Conservation (phyloP, 495 filamentous ascomycete species). For the Aspergillus campestris region DNA sequence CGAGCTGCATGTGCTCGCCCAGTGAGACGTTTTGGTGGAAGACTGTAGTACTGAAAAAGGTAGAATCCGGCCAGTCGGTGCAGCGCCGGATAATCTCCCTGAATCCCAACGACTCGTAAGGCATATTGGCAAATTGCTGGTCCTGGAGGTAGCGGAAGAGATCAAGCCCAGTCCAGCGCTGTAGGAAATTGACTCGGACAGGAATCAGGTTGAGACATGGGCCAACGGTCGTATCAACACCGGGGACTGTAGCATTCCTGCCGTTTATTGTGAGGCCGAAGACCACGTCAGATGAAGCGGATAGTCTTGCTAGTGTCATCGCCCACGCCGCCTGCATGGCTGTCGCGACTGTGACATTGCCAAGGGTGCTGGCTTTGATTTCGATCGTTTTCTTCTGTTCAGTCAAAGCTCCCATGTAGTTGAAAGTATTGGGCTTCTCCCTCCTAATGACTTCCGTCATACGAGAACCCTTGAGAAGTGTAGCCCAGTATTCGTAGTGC, state of each 20-base stretch:
- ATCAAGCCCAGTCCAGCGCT: constrained; percentile 40
- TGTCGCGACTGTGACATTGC: constrained; percentile 46
- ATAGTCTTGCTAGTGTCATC: constrained; percentile 42
- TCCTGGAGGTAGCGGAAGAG: constrained; percentile 49
- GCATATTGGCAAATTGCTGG: constrained; percentile 51
- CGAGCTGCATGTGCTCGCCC: constrained; percentile 34
- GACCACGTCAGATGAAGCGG: constrained; percentile 42
- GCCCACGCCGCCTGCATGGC: constrained; percentile 53
- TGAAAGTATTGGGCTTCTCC: constrained; percentile 29
- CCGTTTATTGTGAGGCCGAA: constrained; percentile 50
- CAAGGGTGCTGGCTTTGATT: constrained; percentile 29
- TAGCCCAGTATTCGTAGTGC: constrained; percentile 46
- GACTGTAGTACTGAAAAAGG: constrained; percentile 39
- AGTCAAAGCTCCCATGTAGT: constrained; percentile 28
- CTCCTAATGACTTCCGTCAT: constrained; percentile 40
- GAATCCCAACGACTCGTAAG: constrained; percentile 51
- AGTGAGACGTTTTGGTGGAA: constrained; percentile 42
- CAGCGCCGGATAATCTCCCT: constrained; percentile 50
- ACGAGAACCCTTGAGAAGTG: constrained; percentile 32
- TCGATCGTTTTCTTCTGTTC: constrained; percentile 32
- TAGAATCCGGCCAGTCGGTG: constrained; percentile 49
- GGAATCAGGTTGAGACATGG: constrained; percentile 55
- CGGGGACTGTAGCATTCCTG: constrained; percentile 45
- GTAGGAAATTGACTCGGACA: constrained; percentile 43
- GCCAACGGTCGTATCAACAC: constrained; percentile 46